phyloP scores from a whole-genome alignment of 192 early-diverging fungal species.

The Mortierella hygrophila region DNA sequence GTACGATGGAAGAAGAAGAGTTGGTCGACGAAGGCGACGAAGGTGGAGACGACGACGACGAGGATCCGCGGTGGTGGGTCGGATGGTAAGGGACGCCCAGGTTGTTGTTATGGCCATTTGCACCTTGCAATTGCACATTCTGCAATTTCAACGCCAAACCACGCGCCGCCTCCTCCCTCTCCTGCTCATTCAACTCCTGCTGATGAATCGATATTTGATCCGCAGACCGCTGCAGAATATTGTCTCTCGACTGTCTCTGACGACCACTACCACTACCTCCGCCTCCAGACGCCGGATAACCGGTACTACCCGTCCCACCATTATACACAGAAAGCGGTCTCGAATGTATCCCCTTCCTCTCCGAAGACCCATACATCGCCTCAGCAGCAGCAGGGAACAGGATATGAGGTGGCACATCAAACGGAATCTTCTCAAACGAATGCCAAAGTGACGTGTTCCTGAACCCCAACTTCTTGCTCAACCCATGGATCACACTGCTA shows the following conservation, averaged over 20 bases:
- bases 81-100: not conserved
- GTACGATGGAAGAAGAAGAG: not conserved
- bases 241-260: slow-evolving; percentile 22
- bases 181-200: slow-evolving; percentile 38
- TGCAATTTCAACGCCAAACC: slow-evolving; percentile 12
- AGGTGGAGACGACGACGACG: slow-evolving; percentile 5
- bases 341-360: slow-evolving; percentile 10
- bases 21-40: slow-evolving; percentile 18
- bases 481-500: slow-evolving; percentile 13
- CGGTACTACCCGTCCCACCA: not conserved
- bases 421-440: slow-evolving; percentile 54
- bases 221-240: slow-evolving; percentile 34
- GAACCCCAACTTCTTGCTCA: slow-evolving; percentile 33
- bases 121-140: not conserved
- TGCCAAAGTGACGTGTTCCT: slow-evolving; percentile 30
- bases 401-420: slow-evolving; percentile 50
- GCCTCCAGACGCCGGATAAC: not conserved
- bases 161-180: slow-evolving; percentile 21
- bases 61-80: not conserved
- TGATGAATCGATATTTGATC: slow-evolving; percentile 33
- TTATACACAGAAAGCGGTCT: not conserved
- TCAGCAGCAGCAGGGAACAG: slow-evolving; percentile 34
- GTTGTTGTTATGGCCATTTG: not conserved
- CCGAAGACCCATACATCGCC: slow-evolving; percentile 14
- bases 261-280: not conserved